A percentile compares a stretch with the other conserved stretches of the same genome.
Evolutionary conservation across 495 filamentous ascomycete genomes (phyloP).

Genomic region (Aspergillus homomorphus): DNA sequence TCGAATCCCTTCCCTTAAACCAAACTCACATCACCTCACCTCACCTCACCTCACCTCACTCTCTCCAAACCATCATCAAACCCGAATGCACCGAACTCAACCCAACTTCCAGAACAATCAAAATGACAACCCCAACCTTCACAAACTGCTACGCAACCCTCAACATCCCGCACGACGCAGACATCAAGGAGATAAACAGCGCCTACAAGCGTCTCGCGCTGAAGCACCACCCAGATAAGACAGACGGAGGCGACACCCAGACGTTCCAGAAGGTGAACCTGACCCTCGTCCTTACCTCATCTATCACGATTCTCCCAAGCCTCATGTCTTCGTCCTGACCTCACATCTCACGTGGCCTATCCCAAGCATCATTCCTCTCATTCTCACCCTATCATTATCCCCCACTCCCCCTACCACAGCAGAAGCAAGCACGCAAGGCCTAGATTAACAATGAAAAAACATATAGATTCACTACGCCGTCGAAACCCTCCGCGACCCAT

Average conservation of each 20-base stretch:
- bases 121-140: constrained; percentile 1
- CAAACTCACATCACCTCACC: background rate
- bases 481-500: constrained; percentile 37
- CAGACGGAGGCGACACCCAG: constrained; percentile 38
- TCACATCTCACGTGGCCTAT: too few relatives aligned
- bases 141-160: constrained; percentile 38
- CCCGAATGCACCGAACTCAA: background rate
- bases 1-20: background rate
- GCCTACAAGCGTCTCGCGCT: constrained; percentile 51
- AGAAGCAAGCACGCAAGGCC: background rate
- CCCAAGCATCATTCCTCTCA: too few relatives aligned
- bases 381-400: too few relatives aligned
- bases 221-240: constrained; percentile 62
- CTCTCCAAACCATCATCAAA: background rate
- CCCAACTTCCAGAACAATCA: background rate
- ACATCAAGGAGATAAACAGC: constrained; percentile 38
- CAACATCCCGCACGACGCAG: constrained; percentile 31
- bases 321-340: too few relatives aligned
- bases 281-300: background rate
- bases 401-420: background rate
- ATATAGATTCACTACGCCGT: constrained; percentile 39
- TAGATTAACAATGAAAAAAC: background rate
- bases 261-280: constrained; percentile 42
- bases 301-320: too few relatives aligned
- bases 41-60: background rate